Evolutionary conservation across 345 rosid genomes (phyloP), one percentile per base, ranked within the genome.

Genomic region (Populus alba): DNA sequence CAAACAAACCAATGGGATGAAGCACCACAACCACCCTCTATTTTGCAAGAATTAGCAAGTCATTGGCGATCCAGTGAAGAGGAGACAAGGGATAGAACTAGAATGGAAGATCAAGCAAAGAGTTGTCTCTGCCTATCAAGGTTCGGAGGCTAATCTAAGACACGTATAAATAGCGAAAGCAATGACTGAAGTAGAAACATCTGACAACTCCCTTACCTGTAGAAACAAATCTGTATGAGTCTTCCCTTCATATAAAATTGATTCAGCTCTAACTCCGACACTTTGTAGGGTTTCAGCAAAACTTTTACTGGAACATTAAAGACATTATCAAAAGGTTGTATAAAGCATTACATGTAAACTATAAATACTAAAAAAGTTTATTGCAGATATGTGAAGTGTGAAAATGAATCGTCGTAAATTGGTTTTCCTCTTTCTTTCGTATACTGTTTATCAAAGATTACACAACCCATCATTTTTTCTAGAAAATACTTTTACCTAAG

Each of bases 141-240:
- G 17, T 45, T 45, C 51, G 17, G 51, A 45, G 17, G 17, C 4
- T 45, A 45, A 2, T 15, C 17, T 47, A 12, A 13, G 51, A 47
- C 51, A 47, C 51, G 16, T 13, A 13, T 47, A 47, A 13, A 47
- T 47, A 47, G 51, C 51, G 13, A 39, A 39, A 33, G 43, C 43
- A 38, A 69, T 9, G 13, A 0, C 29, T 33, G 37, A 33, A 29
- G 47, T 4, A 25, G 38, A 71, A 25, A 47, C 7, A 62, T 51
- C 29, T 39, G 68, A 68, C 31, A 23, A 55, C 38, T 72, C 74
- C 22, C 84, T 84, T 81, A 92, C 99, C 97, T 96, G 99, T 79
- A 94, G 93, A 88, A 96, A 96, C 85, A 94, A 78, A 85, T 96
- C 99, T 13, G 99, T 94, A 86, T 94, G 99, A 68, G 97, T 94